These are phyloP conservation scores for Talaromyces sp. DNA, from an alignment of 2,329 filamentous ascomycete genomes.

Conservation along the genomic window DNA sequence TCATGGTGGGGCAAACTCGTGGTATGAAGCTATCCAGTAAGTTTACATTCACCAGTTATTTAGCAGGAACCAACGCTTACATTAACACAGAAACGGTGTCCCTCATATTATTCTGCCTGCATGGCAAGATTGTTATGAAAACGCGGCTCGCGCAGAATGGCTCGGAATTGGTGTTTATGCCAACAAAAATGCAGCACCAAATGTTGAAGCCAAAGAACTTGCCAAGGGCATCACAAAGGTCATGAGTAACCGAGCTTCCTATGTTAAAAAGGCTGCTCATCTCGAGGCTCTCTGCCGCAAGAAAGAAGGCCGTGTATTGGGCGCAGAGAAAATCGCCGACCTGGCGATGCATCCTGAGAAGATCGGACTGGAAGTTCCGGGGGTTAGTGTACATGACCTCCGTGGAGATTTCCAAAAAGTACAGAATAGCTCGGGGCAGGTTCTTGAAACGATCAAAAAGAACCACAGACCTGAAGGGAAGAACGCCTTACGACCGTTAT, in stretches of 20 bases:
- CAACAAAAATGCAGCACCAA: constrained; percentile 26
- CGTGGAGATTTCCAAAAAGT: constrained; percentile 11
- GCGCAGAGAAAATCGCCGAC: constrained; percentile 18
- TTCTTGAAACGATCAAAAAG: constrained; percentile 4
- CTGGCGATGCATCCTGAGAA: constrained; percentile 14
- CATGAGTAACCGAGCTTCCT: constrained; percentile 15
- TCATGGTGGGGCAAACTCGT: constrained; percentile 45
- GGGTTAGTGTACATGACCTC: constrained; percentile 9
- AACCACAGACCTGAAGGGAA: constrained; percentile 3
- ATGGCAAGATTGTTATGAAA: constrained; percentile 43
- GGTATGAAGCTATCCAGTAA: constrained; percentile 39
- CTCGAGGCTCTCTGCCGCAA: constrained; percentile 14
- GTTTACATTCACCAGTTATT: constrained; percentile 10
- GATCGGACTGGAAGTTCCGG: constrained; percentile 15
- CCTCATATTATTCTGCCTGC: constrained; percentile 41
- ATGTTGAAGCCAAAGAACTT: constrained; percentile 17
- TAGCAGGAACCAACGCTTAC: neutral
- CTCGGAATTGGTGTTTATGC: constrained; percentile 38
- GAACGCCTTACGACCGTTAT: neutral
- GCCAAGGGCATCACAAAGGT: constrained; percentile 20
- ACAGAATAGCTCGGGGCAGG: constrained; percentile 12
- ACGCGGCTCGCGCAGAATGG: constrained; percentile 36
- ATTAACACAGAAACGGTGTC: constrained; percentile 30
- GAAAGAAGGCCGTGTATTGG: constrained; percentile 17
- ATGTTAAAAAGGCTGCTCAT: constrained; percentile 13